Evolutionary conservation across 2,329 filamentous ascomycete genomes (phyloP).

Genomic region (Metarhizium humberi): DNA sequence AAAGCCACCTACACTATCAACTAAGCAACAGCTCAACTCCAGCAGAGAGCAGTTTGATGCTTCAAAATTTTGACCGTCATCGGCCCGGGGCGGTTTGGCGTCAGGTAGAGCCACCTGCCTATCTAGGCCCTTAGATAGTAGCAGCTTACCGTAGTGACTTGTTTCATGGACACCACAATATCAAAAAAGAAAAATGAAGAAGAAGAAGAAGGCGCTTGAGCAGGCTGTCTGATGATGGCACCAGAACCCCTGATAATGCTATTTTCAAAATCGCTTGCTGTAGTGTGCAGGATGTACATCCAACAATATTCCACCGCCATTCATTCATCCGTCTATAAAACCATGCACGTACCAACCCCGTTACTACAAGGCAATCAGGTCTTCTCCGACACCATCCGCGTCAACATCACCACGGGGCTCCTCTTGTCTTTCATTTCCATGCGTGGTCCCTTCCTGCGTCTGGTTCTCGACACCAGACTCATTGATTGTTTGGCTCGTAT

Average conservation of each 20-base stretch:
- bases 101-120: too few species aligned
- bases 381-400: not conserved
- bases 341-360: not conserved
- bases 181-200: too few species aligned
- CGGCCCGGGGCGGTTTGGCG: too few species aligned
- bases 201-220: too few species aligned
- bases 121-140: too few species aligned
- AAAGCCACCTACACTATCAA: too few species aligned
- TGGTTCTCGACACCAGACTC: not conserved
- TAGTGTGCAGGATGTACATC: not conserved
- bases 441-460: slow-evolving; percentile 2
- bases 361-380: slow-evolving; percentile 5
- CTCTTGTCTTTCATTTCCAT: slow-evolving; percentile 1
- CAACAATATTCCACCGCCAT: not conserved
- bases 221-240: not conserved
- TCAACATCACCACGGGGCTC: not conserved
- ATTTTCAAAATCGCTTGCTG: not conserved
- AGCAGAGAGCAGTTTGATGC: too few species aligned
- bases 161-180: too few species aligned
- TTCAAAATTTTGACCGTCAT: too few species aligned
- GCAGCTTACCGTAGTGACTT: too few species aligned
- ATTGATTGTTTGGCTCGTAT: not conserved
- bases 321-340: not conserved
- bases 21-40: too few species aligned
- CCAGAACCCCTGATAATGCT: not conserved